Conservation (phyloP, 148 eudicot species). For the Persicaria maculosa region DNA sequence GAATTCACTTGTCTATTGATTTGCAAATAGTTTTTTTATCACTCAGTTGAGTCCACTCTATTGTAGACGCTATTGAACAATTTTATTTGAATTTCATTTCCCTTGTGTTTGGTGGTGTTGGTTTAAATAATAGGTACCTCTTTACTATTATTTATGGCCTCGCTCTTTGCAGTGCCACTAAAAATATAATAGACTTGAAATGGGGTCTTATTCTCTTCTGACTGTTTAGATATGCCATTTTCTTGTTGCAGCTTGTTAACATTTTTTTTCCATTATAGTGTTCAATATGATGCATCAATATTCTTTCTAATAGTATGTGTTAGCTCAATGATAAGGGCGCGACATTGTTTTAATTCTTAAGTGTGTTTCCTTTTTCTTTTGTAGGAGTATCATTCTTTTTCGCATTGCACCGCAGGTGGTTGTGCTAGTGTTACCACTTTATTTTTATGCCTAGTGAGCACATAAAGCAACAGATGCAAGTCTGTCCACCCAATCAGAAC, state of each 20-base stretch:
- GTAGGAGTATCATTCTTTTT: conserved; percentile 86
- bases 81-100: neutral
- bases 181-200: neutral
- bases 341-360: neutral
- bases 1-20: too few relatives aligned
- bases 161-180: too few relatives aligned
- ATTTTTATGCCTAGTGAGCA: conserved; percentile 94
- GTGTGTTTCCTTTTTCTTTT: conserved; percentile 7
- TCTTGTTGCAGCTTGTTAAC: neutral
- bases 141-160: too few relatives aligned
- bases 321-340: too few relatives aligned
- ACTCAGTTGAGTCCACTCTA: too few relatives aligned
- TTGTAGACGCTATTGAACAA: too few relatives aligned
- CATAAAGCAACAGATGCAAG: conserved; percentile 99
- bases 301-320: neutral
- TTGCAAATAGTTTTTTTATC: too few relatives aligned
- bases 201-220: neutral
- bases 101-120: neutral
- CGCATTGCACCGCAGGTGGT: conserved; percentile 89
- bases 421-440: conserved; percentile 94
- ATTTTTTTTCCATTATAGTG: neutral
- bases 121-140: neutral
- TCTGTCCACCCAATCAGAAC: conserved; percentile 66
- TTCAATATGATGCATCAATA: neutral
- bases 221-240: neutral